phyloP scores from a whole-genome alignment of 768 basidiomycete genomes.

The Leccinum sublutescens region DNA sequence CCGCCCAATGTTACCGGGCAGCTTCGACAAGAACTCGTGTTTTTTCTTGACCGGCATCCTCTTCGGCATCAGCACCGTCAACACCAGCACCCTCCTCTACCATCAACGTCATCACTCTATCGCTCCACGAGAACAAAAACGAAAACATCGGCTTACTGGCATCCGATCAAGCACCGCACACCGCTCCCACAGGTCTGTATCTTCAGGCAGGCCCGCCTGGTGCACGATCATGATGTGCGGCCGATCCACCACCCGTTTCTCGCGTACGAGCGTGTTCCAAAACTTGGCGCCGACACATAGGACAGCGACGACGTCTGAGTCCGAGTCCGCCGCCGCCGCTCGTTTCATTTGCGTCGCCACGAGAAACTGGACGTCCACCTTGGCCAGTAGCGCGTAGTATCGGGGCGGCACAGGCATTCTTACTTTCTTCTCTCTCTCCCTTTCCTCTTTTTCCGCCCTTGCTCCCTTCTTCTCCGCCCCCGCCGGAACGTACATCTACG shows the following conservation, averaged over 20 bases:
- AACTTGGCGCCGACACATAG: conserved; percentile 37
- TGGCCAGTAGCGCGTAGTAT: conserved; percentile 79
- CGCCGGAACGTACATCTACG: conserved; percentile 41
- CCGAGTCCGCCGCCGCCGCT: neutral
- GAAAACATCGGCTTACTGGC: too few relatives aligned
- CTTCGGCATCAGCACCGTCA: conserved; percentile 48
- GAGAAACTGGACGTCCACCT: conserved; percentile 57
- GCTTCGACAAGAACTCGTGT: conserved; percentile 43
- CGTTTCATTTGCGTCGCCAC: conserved; percentile 42
- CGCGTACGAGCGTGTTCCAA: conserved; percentile 45
- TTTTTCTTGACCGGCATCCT: conserved; percentile 38
- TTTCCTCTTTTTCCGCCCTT: too few relatives aligned
- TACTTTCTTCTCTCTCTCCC: conserved; percentile 26
- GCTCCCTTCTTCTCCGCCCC: neutral
- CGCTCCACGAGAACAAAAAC: too few relatives aligned
- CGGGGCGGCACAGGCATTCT: conserved; percentile 38
- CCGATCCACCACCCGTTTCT: conserved; percentile 45
- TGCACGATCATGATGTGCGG: conserved; percentile 84
- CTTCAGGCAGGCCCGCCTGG: conserved; percentile 17
- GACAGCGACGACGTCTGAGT: conserved; percentile 19
- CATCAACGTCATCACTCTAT: neutral
- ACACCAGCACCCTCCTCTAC: conserved; percentile 54
- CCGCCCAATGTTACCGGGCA: conserved; percentile 45
- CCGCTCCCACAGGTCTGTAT: conserved; percentile 1
- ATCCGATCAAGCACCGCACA: too few relatives aligned